phyloP scores from a whole-genome alignment of 495 filamentous ascomycete species.

The Platismatia glauca region DNA sequence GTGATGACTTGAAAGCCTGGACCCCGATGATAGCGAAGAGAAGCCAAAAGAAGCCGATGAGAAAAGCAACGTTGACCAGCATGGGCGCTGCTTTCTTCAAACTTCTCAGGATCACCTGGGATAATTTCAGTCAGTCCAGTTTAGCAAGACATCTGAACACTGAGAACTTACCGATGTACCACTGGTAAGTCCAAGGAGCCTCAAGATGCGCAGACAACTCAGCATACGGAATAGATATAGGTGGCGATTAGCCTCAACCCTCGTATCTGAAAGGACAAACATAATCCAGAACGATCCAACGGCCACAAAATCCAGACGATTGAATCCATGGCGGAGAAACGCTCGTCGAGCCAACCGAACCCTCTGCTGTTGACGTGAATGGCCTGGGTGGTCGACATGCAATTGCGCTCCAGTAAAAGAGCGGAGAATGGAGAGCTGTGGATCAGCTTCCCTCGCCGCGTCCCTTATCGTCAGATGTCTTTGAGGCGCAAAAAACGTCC shows the following conservation, averaged over 20 bases:
- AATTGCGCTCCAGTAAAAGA: constrained; percentile 73
- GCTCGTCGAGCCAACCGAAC: constrained; percentile 79
- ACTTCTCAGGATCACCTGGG: constrained; percentile 80
- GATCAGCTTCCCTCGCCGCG: constrained; percentile 25
- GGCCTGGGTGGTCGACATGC: constrained; percentile 41
- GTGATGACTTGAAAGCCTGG: constrained; percentile 94
- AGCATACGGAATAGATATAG: constrained; percentile 93
- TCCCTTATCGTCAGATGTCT: constrained; percentile 56
- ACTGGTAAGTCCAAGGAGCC: constrained; percentile 79
- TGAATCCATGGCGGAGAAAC: constrained; percentile 91
- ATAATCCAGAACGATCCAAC: constrained; percentile 95
- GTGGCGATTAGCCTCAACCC: constrained; percentile 56
- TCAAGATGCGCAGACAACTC: constrained; percentile 82
- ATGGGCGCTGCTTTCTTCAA: constrained; percentile 90
- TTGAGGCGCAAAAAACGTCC: constrained; percentile 68
- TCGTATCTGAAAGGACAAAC: constrained; percentile 59
- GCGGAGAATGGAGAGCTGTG: constrained; percentile 57
- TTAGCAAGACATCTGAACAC: neutral
- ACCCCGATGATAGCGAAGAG: constrained; percentile 94
- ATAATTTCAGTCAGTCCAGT: constrained; percentile 21
- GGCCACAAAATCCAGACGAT: constrained; percentile 89
- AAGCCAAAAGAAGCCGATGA: constrained; percentile 98
- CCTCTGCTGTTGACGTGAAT: constrained; percentile 72
- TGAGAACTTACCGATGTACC: constrained; percentile 63
- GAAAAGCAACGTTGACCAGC: constrained; percentile 88